Evolutionary conservation across 2,329 filamentous ascomycete species (phyloP).

Genomic region (Aspergillus fructus): DNA sequence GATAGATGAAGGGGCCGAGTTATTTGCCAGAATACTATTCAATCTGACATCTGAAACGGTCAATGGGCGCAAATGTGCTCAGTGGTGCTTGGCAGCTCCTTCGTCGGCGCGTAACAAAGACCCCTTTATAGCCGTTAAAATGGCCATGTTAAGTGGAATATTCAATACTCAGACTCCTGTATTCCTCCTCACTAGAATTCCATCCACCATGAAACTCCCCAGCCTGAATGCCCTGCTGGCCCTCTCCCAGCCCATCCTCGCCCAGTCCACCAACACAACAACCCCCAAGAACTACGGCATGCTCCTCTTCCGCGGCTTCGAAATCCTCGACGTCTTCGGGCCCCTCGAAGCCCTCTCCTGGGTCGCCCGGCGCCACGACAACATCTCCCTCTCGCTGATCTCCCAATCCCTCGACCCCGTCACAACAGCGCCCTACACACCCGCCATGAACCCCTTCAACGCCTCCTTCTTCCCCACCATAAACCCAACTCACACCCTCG

Average conservation of each 20-base stretch:
- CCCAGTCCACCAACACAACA: not conserved
- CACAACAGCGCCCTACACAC: not conserved
- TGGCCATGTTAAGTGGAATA: too few species aligned
- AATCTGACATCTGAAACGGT: too few species aligned
- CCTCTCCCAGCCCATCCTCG: not conserved
- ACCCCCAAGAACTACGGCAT: not conserved
- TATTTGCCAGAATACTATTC: too few species aligned
- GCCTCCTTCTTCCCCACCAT: conserved; percentile 2
- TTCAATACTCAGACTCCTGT: too few species aligned
- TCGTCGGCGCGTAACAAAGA: too few species aligned
- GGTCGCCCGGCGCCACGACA: not conserved
- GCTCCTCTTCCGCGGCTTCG: conserved; percentile 2
- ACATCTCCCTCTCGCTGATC: conserved; percentile 1
- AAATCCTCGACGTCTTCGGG: conserved; percentile 7
- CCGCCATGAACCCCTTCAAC: not conserved
- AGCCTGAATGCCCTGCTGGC: too few species aligned
- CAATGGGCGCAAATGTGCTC: too few species aligned
- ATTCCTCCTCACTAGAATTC: too few species aligned
- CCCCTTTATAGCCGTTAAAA: too few species aligned
- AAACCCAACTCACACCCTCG: conserved; percentile 5
- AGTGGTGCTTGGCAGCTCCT: too few species aligned
- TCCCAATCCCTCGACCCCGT: conserved; percentile 1
- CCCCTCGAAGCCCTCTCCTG: conserved; percentile 4
- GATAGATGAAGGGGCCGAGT: too few species aligned
- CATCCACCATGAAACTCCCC: too few species aligned